These are phyloP conservation scores for Orbilia ellipsospora DNA, from an alignment of 2,329 filamentous ascomycete species.

Conservation along the genomic window DNA sequence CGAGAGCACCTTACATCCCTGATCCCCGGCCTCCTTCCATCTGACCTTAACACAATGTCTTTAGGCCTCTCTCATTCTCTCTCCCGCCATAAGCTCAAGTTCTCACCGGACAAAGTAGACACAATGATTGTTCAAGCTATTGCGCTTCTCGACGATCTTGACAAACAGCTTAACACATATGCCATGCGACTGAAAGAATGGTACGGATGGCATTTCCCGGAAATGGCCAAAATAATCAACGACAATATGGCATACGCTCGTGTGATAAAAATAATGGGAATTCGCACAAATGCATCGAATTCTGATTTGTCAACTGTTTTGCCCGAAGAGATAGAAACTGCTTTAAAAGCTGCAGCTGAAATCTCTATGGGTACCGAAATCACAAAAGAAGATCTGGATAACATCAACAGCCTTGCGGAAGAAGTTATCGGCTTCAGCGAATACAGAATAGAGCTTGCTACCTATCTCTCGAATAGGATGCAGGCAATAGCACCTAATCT, in stretches of 20 bases:
- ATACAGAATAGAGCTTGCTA: slow-evolving; percentile 86
- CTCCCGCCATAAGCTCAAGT: slow-evolving; percentile 97
- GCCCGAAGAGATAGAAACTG: slow-evolving; percentile 91
- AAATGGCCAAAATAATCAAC: slow-evolving; percentile 95
- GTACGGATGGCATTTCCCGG: slow-evolving; percentile 99
- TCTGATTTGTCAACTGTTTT: slow-evolving; percentile 88
- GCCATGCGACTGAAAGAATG: slow-evolving; percentile 99
- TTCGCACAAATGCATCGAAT: slow-evolving; percentile 80
- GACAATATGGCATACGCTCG: slow-evolving; percentile 95
- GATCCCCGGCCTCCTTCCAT: slow-evolving; percentile 84
- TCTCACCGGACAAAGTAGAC: slow-evolving; percentile 97
- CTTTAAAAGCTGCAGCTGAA: slow-evolving; percentile 93
- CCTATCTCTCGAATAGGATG: slow-evolving; percentile 93
- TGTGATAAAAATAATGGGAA: slow-evolving; percentile 87
- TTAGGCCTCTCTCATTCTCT: slow-evolving; percentile 97
- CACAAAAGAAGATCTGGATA: slow-evolving; percentile 87
- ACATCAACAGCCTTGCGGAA: slow-evolving; percentile 90
- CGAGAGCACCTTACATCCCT: slow-evolving; percentile 89
- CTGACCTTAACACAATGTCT: slow-evolving; percentile 92
- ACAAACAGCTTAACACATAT: slow-evolving; percentile 99
- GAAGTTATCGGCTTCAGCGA: slow-evolving; percentile 93
- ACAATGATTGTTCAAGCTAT: slow-evolving; percentile 99
- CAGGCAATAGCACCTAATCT: slow-evolving; percentile 95
- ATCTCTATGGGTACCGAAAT: slow-evolving; percentile 99
- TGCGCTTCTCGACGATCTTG: slow-evolving; percentile 89